A percentile compares a stretch with the other conserved stretches of the same genome.
Evolutionary conservation across 2,329 filamentous ascomycete species (phyloP).

Genomic region (Talaromyces sp.): DNA sequence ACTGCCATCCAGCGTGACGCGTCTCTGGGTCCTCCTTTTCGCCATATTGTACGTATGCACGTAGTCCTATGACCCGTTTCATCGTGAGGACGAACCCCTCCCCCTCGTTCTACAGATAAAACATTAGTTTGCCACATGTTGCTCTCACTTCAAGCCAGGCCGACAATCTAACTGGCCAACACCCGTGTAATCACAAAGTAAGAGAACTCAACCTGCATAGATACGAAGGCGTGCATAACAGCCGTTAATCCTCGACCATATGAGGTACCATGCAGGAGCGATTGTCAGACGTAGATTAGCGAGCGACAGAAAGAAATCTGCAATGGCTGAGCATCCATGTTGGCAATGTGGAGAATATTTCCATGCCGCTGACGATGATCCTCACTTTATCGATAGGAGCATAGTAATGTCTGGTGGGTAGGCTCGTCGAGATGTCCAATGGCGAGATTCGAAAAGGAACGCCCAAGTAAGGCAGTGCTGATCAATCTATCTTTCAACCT

Average conservation of each 20-base stretch:
- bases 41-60: neutral
- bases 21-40: neutral
- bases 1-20: neutral
- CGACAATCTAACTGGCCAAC: neutral
- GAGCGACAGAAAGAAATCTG: no score
- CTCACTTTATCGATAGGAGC: neutral
- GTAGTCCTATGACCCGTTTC: slow-evolving; percentile 1
- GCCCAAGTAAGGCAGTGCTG: neutral
- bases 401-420: neutral
- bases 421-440: neutral
- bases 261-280: neutral
- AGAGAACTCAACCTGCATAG: neutral
- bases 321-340: neutral
- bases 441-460: neutral
- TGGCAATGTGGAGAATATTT: neutral
- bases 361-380: neutral
- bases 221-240: neutral
- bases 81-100: neutral
- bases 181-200: neutral
- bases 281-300: neutral
- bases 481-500: neutral
- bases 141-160: neutral
- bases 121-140: slow-evolving; percentile 6
- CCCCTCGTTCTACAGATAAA: neutral
- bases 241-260: neutral